Evolutionary conservation across 1,284 basidiomycete genomes (phyloP).

Genomic region (Meripilus lineatus): DNA sequence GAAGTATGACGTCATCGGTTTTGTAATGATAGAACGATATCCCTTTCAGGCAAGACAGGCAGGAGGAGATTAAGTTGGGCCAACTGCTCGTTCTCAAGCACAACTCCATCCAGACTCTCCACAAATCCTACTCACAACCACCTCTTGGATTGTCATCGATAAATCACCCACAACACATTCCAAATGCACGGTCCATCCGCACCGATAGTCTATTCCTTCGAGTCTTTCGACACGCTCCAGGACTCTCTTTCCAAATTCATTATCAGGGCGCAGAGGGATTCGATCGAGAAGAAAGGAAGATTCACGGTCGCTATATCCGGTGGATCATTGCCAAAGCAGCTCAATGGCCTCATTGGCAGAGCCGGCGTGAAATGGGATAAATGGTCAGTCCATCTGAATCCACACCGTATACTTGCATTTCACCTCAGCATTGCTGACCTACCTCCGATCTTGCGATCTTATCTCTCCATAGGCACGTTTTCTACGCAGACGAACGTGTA

Average conservation of each 20-base stretch:
- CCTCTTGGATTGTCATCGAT: too few relatives aligned
- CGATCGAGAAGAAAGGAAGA: slow-evolving; percentile 81
- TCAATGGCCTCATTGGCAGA: slow-evolving; percentile 70
- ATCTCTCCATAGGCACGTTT: slow-evolving; percentile 77
- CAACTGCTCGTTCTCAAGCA: too few relatives aligned
- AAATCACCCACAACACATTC: too few relatives aligned
- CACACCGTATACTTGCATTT: neutral
- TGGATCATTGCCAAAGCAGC: slow-evolving; percentile 86
- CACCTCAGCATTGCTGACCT: neutral
- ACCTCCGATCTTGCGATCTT: slow-evolving; percentile 14
- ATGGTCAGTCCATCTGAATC: slow-evolving; percentile 56
- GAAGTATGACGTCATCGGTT: too few relatives aligned
- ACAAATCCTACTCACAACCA: too few relatives aligned
- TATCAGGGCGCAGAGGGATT: slow-evolving; percentile 84
- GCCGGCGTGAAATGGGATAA: slow-evolving; percentile 89
- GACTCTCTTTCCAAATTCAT: slow-evolving; percentile 79
- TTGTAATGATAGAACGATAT: too few relatives aligned
- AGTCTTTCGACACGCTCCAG: slow-evolving; percentile 50
- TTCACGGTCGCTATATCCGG: slow-evolving; percentile 95
- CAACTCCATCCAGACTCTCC: too few relatives aligned
- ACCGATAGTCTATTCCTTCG: slow-evolving; percentile 79
- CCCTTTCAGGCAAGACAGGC: too few relatives aligned
- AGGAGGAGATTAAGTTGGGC: too few relatives aligned
- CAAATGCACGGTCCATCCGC: slow-evolving; percentile 54
- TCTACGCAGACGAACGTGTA: slow-evolving; percentile 95